These are phyloP conservation scores for Guillardia theta DNA, from an alignment of 78 protist species.

Conservation along the genomic window DNA sequence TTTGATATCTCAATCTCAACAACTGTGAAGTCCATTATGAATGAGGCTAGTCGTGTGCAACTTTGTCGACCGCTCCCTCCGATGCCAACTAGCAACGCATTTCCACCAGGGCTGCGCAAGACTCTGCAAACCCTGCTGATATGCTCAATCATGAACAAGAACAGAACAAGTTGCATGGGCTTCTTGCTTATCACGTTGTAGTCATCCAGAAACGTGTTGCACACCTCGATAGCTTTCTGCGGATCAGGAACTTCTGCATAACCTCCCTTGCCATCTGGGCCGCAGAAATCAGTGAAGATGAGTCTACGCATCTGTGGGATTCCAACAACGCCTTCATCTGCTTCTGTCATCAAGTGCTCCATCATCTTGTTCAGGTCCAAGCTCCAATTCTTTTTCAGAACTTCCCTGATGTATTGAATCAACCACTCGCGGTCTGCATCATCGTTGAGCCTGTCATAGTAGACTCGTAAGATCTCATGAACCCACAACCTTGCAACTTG, in stretches of 20 bases:
- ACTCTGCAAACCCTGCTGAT: conserved; percentile 51
- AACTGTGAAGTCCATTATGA: conserved; percentile 2
- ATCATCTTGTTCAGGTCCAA: background rate
- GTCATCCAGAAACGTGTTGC: background rate
- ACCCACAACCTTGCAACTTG: conserved; percentile 27
- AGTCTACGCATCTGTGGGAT: conserved; percentile 36
- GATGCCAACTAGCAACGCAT: conserved; percentile 79
- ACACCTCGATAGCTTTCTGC: background rate
- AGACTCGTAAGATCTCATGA: conserved; percentile 56
- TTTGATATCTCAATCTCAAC: conserved; percentile 14
- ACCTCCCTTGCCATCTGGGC: conserved; percentile 36
- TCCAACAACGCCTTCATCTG: background rate
- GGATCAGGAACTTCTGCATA: background rate
- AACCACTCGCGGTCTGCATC: conserved; percentile 61
- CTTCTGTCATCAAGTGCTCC: background rate
- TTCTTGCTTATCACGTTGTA: conserved; percentile 47
- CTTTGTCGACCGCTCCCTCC: conserved; percentile 80
- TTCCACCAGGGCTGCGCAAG: conserved; percentile 58
- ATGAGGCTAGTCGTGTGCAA: conserved; percentile 72
- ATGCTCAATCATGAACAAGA: conserved; percentile 52
- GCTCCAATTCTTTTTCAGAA: background rate
- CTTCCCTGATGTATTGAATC: background rate
- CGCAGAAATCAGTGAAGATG: conserved; percentile 65
- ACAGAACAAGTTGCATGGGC: conserved; percentile 65
- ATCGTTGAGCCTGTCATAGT: conserved; percentile 61